A percentile compares a stretch with the other conserved stretches of the same genome.
Conservation (phyloP, 495 filamentous ascomycete genomes). For the Eremomyces bilateralis region DNA sequence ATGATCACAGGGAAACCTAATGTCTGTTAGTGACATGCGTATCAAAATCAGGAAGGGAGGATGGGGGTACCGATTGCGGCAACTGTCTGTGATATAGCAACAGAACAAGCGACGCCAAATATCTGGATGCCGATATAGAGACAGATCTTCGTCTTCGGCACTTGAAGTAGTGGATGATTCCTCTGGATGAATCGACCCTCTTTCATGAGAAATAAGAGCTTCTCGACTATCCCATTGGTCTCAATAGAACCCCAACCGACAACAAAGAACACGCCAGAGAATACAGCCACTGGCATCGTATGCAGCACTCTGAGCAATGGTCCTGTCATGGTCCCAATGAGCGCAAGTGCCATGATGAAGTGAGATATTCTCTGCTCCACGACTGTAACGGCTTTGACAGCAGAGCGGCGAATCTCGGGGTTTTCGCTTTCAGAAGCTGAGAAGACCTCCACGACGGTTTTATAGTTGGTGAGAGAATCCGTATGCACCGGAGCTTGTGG, state of each 20-base stretch:
- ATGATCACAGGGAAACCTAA: constrained; percentile 70
- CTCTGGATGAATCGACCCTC: constrained; percentile 40
- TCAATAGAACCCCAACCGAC: constrained; percentile 45
- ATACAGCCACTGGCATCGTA: constrained; percentile 63
- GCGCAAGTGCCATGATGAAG: constrained; percentile 56
- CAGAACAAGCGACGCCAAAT: constrained; percentile 55
- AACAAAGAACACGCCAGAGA: constrained; percentile 84
- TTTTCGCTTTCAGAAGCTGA: constrained; percentile 21
- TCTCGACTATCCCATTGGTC: constrained; percentile 59
- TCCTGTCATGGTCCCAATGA: constrained; percentile 64
- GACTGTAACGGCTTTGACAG: constrained; percentile 40
- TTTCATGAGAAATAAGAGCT: constrained; percentile 50
- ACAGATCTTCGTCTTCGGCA: constrained; percentile 43
- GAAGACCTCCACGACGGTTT: constrained; percentile 11
- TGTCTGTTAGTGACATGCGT: neutral
- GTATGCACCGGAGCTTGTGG: constrained; percentile 79
- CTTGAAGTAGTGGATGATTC: constrained; percentile 37
- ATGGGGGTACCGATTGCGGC: constrained; percentile 38
- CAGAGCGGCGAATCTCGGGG: constrained; percentile 33
- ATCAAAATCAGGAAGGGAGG: neutral
- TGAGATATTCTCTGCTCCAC: constrained; percentile 80
- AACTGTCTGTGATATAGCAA: constrained; percentile 81
- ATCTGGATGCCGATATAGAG: constrained; percentile 50
- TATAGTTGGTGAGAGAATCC: constrained; percentile 30
- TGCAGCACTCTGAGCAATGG: constrained; percentile 62